These are phyloP conservation scores for Psilocybe cyanescens DNA, from an alignment of 768 basidiomycete genomes.

Conservation along the genomic window DNA sequence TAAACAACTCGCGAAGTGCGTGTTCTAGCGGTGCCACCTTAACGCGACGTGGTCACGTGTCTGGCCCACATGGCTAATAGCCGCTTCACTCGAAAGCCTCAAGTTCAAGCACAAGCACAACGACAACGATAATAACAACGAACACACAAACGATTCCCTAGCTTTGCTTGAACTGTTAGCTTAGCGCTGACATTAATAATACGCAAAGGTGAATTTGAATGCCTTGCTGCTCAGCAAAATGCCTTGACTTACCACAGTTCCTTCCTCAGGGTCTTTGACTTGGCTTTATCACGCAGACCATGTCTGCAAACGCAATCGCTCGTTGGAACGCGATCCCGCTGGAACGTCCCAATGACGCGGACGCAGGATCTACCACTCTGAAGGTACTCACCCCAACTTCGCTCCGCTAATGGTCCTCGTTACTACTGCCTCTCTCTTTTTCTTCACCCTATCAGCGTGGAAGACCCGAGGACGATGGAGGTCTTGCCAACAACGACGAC, in stretches of 20 bases:
- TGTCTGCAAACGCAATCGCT: constrained; percentile 69
- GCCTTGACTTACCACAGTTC: neutral
- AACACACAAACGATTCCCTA: too few species aligned
- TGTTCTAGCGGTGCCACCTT: constrained; percentile 11
- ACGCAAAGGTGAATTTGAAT: neutral
- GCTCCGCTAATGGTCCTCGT: constrained; percentile 43
- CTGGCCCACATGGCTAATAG: neutral
- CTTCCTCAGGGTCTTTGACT: neutral
- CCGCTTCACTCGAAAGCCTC: neutral
- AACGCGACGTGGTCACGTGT: constrained; percentile 34
- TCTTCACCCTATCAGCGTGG: constrained; percentile 63
- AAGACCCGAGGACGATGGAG: constrained; percentile 54
- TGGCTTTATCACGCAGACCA: constrained; percentile 25
- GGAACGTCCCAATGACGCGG: constrained; percentile 32
- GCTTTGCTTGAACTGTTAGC: too few species aligned
- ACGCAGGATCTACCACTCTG: constrained; percentile 27
- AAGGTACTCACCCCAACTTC: constrained; percentile 75
- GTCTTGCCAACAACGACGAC: constrained; percentile 46
- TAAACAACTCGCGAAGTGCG: constrained; percentile 1
- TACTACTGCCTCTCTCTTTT: constrained; percentile 57
- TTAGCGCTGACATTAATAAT: too few species aligned
- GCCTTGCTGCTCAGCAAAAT: neutral
- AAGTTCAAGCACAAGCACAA: neutral
- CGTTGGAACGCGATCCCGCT: constrained; percentile 75
- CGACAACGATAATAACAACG: neutral